These are phyloP conservation scores for Candida montana DNA, from an alignment of 805 yeast genomes.

Conservation along the genomic window DNA sequence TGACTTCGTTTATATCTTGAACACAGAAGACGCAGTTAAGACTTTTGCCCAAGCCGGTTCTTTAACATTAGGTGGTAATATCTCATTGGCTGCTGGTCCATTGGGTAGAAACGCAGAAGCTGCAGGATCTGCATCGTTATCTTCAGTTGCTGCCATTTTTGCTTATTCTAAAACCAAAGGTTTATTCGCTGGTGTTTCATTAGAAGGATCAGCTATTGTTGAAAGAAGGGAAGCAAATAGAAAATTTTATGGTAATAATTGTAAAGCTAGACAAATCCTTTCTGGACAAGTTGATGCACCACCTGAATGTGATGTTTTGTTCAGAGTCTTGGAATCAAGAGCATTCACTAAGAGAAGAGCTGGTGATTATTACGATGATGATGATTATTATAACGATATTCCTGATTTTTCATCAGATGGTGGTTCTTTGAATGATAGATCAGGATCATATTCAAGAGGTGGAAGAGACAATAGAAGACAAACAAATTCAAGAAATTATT, in stretches of 20 bases:
- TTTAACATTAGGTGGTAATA: slow-evolving; percentile 89
- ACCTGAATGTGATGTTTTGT: slow-evolving; percentile 80
- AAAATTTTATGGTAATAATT: slow-evolving; percentile 83
- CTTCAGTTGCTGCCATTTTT: slow-evolving; percentile 84
- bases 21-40: slow-evolving; percentile 82
- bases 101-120: slow-evolving; percentile 97
- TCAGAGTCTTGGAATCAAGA: slow-evolving; percentile 79
- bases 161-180: slow-evolving; percentile 96
- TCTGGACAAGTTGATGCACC: slow-evolving; percentile 91
- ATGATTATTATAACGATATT: slow-evolving; percentile 70
- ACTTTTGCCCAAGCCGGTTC: slow-evolving; percentile 94
- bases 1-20: slow-evolving; percentile 90
- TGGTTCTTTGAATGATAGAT: slow-evolving; percentile 27
- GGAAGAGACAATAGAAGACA: slow-evolving; percentile 11
- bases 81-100: slow-evolving; percentile 96
- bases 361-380: slow-evolving; percentile 44
- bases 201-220: slow-evolving; percentile 93
- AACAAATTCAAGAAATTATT: slow-evolving; percentile 14
- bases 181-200: slow-evolving; percentile 92
- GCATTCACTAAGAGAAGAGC: slow-evolving; percentile 61
- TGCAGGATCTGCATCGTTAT: slow-evolving; percentile 88
- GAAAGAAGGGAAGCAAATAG: slow-evolving; percentile 97
- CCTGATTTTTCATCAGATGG: slow-evolving; percentile 21
- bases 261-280: slow-evolving; percentile 83
- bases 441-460: slow-evolving; percentile 11